Percentiles rank a stretch among this genome's conserved stretches.
These are phyloP conservation scores for Candida ficus DNA, from an alignment of 805 yeast species.

Conservation along the genomic window DNA sequence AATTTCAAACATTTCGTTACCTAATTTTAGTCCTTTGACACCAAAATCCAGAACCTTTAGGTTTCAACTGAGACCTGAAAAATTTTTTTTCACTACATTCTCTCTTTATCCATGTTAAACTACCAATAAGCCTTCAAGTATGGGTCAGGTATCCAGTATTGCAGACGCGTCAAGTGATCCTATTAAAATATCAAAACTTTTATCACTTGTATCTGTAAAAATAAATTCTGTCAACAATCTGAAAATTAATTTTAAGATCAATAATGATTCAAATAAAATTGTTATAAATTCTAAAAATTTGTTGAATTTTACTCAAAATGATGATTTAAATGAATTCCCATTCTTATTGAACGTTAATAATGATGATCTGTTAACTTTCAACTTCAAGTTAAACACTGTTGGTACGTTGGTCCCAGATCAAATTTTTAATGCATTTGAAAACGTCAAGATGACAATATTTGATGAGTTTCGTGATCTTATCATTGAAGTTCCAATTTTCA, in stretches of 20 bases:
- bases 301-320: conserved; percentile 12
- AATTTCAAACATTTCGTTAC: neutral
- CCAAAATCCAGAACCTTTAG: too few species aligned
- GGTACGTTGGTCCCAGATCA: too few species aligned
- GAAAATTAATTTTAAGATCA: neutral
- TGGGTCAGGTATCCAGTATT: neutral
- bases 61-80: too few species aligned
- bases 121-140: neutral
- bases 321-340: conserved; percentile 6
- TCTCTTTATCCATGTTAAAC: too few species aligned
- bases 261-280: neutral
- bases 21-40: too few species aligned
- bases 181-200: neutral
- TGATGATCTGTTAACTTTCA: conserved; percentile 1
- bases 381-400: conserved; percentile 4
- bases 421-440: too few species aligned
- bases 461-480: neutral
- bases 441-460: neutral
- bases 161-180: neutral
- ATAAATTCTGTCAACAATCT: neutral
- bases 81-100: neutral
- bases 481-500: neutral
- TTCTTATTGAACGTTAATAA: conserved; percentile 6
- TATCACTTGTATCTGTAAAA: neutral
- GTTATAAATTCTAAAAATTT: neutral